A percentile compares a stretch with the other conserved stretches of the same genome.
Evolutionary conservation across 331 rosid species (phyloP).

Genomic region (Ulmus americana): DNA sequence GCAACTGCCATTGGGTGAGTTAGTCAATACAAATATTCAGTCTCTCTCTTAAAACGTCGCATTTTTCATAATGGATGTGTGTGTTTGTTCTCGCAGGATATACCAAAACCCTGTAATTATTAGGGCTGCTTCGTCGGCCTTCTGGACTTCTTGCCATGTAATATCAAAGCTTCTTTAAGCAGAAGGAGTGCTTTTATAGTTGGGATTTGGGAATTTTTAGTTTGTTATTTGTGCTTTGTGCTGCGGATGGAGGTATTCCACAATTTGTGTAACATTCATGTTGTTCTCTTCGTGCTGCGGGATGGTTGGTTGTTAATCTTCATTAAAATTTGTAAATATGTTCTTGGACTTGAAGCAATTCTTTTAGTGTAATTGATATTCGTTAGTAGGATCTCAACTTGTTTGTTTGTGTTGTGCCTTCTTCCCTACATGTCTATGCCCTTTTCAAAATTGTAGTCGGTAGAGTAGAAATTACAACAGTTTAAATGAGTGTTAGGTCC

Average conservation of each 20-base stretch:
- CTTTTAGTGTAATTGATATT: slow-evolving; percentile 24
- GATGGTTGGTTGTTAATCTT: slow-evolving; percentile 20
- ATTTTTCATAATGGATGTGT: background rate
- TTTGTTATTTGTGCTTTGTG: slow-evolving; percentile 9
- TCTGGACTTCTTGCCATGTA: slow-evolving; percentile 94
- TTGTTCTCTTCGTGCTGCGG: slow-evolving; percentile 21
- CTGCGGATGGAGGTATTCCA: slow-evolving; percentile 3
- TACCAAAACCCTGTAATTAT: slow-evolving; percentile 87
- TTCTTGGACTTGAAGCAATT: slow-evolving; percentile 3
- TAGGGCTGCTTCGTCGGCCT: slow-evolving; percentile 75
- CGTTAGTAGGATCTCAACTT: slow-evolving; percentile 1
- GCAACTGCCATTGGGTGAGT: slow-evolving; percentile 93
- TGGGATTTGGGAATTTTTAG: slow-evolving; percentile 10
- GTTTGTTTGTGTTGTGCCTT: background rate
- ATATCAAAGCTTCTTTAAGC: slow-evolving; percentile 78
- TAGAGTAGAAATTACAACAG: no score
- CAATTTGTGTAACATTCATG: slow-evolving; percentile 15
- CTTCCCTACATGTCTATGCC: no score
- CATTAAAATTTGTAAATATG: slow-evolving; percentile 32
- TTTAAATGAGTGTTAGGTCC: no score
- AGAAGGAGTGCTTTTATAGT: slow-evolving; percentile 5
- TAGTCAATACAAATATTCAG: background rate
- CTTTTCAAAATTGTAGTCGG: no score
- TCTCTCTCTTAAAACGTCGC: background rate
- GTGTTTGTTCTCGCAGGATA: slow-evolving; percentile 48